Evolutionary conservation across 1,284 basidiomycete genomes (phyloP), one percentile per base, ranked within the genome.

Genomic region (Rhodotorula mucilaginosa): DNA sequence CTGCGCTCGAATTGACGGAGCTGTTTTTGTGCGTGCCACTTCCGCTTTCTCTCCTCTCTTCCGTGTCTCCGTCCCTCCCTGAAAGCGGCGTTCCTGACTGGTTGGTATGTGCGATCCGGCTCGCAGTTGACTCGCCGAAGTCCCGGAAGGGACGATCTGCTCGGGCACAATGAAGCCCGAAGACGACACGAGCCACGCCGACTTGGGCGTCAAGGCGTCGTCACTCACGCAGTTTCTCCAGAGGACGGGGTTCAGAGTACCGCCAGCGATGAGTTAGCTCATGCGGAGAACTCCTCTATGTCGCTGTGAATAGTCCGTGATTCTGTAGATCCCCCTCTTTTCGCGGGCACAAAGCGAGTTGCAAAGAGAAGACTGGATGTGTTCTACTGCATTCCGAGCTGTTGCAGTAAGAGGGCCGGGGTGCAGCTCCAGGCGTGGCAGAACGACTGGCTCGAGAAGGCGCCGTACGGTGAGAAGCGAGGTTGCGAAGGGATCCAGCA

Each of bases 401-500:
- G 64, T 18, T 73, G 39, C 5, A 76, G 63, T 7, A 76, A 65
- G 23, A 74, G 44, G 2, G 68, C 54, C 2, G 75, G 73, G 8
- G 75, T 76, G 51, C 73, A 74, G 1, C 67, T 69, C 75, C 75
- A 76, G n/a, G 75, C 75, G 60, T 76, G 75, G 19, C 73, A 74
- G 54, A 76, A 76, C 62, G 72, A 74, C 57, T 74, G 72, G 21
- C 62, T 58, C 47, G 74, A 67, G 23, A 77, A 64, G 46, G 73
- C 69, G 16, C 72, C 71, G 59, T 77, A 77, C 0, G 76, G 75
- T 8, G 75, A 76, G 26, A 70, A 65, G 13, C 67, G 66, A 8
- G 76, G 76, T 13, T 70, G 26, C 13, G 65, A 59, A 0, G 76
- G 73, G 26, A 72, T 61, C 76, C 76, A 77, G 6, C 67, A 71